Conservation (phyloP, 2,329 filamentous ascomycete species). For the Fonsecaea pugnacius region DNA sequence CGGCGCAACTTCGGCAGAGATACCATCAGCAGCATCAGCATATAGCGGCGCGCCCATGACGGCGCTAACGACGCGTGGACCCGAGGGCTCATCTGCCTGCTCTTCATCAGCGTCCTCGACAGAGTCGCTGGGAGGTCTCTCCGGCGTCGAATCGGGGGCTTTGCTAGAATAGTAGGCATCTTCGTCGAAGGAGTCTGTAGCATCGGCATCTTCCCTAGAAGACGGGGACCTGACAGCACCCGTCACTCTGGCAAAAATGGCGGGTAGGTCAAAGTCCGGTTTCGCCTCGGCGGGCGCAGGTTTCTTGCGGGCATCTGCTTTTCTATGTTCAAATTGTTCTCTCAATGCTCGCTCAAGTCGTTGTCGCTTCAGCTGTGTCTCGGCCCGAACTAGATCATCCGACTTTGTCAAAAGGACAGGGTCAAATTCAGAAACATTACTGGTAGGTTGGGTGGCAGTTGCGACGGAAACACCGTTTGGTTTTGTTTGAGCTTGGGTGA, state of each 20-base stretch:
- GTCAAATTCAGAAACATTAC: constrained; percentile 70
- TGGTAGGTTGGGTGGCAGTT: constrained; percentile 44
- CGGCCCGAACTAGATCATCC: constrained; percentile 79
- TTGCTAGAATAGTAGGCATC: constrained; percentile 96
- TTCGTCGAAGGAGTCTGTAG: constrained; percentile 76
- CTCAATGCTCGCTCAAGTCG: constrained; percentile 76
- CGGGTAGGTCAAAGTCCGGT: constrained; percentile 70
- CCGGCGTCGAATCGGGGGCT: constrained; percentile 73
- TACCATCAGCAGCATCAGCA: constrained; percentile 18
- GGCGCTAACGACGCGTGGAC: constrained; percentile 32
- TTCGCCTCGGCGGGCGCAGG: constrained; percentile 58
- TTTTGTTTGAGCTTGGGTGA: constrained; percentile 21
- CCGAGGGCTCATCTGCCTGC: constrained; percentile 40
- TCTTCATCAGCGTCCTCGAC: constrained; percentile 40
- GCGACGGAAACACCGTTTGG: constrained; percentile 35
- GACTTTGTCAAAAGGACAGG: constrained; percentile 86
- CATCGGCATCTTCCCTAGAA: constrained; percentile 53
- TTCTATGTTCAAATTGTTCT: constrained; percentile 74
- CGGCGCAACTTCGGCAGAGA: constrained; percentile 13
- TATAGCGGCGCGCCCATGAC: constrained; percentile 34
- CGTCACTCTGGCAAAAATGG: constrained; percentile 73
- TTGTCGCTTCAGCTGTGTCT: constrained; percentile 77
- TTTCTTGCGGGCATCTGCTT: constrained; percentile 54
- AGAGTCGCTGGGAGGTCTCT: constrained; percentile 40
- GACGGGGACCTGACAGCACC: constrained; percentile 72